Percentiles rank a stretch among this genome's conserved stretches.
Evolutionary conservation across 257 asterid genomes (phyloP).

Genomic region (Striga asiatica): DNA sequence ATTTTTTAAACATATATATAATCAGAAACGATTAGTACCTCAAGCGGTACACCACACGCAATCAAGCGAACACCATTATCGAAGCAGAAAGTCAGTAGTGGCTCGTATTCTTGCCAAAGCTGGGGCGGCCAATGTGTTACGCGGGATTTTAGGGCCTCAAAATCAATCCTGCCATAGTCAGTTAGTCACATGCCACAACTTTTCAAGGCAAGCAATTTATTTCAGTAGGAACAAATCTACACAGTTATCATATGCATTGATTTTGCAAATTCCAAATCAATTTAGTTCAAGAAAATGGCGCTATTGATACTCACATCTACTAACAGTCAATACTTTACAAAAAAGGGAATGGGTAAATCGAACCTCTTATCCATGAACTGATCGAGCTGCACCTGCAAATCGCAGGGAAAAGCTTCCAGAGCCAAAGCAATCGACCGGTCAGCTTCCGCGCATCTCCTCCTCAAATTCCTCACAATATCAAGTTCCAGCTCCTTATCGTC

Average conservation of each 20-base stretch:
- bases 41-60: constrained; percentile 88
- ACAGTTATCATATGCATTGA: too few relatives aligned
- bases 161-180: constrained; percentile 77
- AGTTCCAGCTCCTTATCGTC: constrained; percentile 80
- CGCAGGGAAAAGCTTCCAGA: constrained; percentile 64
- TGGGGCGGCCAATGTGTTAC: constrained; percentile 71
- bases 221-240: too few relatives aligned
- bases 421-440: constrained; percentile 50
- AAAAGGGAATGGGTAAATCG: constrained; percentile 1
- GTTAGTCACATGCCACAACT: constrained; percentile 17
- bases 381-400: constrained; percentile 57
- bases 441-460: constrained; percentile 43
- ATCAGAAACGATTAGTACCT: constrained; percentile 42
- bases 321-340: too few relatives aligned
- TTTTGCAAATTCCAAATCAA: too few relatives aligned
- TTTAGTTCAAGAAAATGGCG: too few relatives aligned
- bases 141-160: constrained; percentile 52
- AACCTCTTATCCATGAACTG: constrained; percentile 46
- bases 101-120: constrained; percentile 88
- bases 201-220: too few relatives aligned
- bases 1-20: background rate
- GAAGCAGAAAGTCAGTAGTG: constrained; percentile 59
- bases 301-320: too few relatives aligned
- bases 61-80: constrained; percentile 63
- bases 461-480: constrained; percentile 50